phyloP scores from a whole-genome alignment of 495 filamentous ascomycete genomes.

The Penicillium coffeae region DNA sequence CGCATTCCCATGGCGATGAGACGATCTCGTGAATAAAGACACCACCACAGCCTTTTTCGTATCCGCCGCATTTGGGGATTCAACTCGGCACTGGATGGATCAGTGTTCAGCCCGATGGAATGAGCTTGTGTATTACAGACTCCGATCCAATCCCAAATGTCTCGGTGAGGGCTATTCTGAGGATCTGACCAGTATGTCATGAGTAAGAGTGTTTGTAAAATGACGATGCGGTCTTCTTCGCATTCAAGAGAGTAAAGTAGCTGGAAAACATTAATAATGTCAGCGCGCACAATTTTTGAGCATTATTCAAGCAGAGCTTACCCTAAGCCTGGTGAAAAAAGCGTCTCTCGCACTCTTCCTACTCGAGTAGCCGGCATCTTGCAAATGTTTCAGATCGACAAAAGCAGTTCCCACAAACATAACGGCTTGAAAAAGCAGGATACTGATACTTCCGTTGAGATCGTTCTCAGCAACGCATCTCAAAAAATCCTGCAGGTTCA shows the following conservation, averaged over 20 bases:
- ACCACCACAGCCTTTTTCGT: conserved; percentile 88
- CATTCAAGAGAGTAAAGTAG: conserved; percentile 78
- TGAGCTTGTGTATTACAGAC: conserved; percentile 76
- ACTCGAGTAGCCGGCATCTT: conserved; percentile 62
- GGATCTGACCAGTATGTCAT: conserved; percentile 85
- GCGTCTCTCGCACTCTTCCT: conserved; percentile 70
- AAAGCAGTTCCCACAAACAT: conserved; percentile 79
- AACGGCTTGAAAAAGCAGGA: conserved; percentile 73
- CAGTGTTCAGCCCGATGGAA: conserved; percentile 75
- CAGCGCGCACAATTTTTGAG: background rate
- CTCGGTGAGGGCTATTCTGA: conserved; percentile 57
- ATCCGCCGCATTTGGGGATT: conserved; percentile 53
- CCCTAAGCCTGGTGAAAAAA: conserved; percentile 71
- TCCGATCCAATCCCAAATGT: conserved; percentile 88
- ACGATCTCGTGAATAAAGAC: conserved; percentile 83
- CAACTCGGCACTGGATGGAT: conserved; percentile 65
- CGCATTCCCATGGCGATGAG: conserved; percentile 83
- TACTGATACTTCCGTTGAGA: conserved; percentile 61
- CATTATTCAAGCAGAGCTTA: conserved; percentile 32
- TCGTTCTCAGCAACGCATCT: conserved; percentile 53
- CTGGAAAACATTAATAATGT: conserved; percentile 17
- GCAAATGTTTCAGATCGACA: conserved; percentile 64
- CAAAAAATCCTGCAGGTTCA: conserved; percentile 71
- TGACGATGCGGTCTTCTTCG: conserved; percentile 72
- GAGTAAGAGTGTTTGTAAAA: conserved; percentile 73